Conservation (phyloP, 2,329 filamentous ascomycete species). For the Xylaria sp. region DNA sequence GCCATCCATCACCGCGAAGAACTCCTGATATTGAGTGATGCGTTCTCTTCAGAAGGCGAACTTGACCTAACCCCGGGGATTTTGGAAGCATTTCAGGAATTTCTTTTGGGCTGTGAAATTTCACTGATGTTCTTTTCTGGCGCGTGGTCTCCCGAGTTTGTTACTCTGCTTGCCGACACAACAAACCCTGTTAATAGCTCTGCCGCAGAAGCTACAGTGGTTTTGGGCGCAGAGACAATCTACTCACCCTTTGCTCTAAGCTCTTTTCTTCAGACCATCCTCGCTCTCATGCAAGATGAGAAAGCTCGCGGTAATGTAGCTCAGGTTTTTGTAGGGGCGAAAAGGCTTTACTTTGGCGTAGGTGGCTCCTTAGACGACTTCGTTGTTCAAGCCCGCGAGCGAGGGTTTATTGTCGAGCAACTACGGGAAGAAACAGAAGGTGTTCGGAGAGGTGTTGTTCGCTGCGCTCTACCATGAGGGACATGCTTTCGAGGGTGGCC, state of each 20-base stretch:
- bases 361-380: constrained; percentile 83
- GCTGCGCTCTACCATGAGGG: constrained; percentile 48
- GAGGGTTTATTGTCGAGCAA: constrained; percentile 55
- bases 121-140: constrained; percentile 73
- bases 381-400: constrained; percentile 55
- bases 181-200: constrained; percentile 18
- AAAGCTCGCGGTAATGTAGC: constrained; percentile 50
- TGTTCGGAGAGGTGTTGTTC: constrained; percentile 66
- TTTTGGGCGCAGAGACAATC: constrained; percentile 82
- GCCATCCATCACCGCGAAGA: constrained; percentile 52
- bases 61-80: constrained; percentile 67
- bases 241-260: constrained; percentile 76
- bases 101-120: constrained; percentile 58
- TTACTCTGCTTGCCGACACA: constrained; percentile 56
- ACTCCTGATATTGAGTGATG: constrained; percentile 49
- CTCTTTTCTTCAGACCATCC: constrained; percentile 71
- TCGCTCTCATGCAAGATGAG: constrained; percentile 53
- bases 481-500: constrained; percentile 6
- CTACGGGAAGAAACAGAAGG: constrained; percentile 65
- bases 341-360: constrained; percentile 83
- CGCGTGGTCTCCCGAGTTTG: constrained; percentile 72
- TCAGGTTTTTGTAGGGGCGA: constrained; percentile 73
- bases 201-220: constrained; percentile 52
- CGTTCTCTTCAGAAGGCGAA: constrained; percentile 56
- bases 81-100: constrained; percentile 61